phyloP scores from a whole-genome alignment of 768 basidiomycete species.

The Lentinula edodes region DNA sequence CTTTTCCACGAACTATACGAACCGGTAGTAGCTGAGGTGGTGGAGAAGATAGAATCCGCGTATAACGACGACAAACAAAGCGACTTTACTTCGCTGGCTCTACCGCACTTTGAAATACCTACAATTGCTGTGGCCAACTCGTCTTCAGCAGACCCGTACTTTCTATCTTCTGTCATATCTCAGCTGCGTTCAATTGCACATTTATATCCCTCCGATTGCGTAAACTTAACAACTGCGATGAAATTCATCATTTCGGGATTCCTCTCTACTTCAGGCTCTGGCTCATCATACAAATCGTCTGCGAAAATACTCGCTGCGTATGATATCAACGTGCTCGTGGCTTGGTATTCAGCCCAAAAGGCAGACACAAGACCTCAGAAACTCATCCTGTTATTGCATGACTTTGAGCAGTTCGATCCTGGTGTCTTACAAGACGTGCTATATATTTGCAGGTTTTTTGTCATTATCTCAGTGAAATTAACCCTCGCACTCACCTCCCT shows the following conservation, averaged over 20 bases:
- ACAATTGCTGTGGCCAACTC: conserved; percentile 46
- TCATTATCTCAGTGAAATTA: not conserved
- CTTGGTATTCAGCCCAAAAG: conserved; percentile 46
- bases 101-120: conserved; percentile 59
- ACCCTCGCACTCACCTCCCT: not conserved
- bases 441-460: conserved; percentile 59
- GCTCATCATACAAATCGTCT: conserved; percentile 10
- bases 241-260: conserved; percentile 51
- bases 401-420: conserved; percentile 70
- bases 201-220: conserved; percentile 54
- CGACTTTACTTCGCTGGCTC: conserved; percentile 33
- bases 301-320: conserved; percentile 49
- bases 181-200: conserved; percentile 37
- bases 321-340: conserved; percentile 55
- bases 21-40: conserved; percentile 41
- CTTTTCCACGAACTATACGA: conserved; percentile 43
- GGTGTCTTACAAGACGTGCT: conserved; percentile 62
- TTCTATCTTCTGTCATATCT: conserved; percentile 39
- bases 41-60: conserved; percentile 35
- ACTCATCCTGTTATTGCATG: conserved; percentile 60
- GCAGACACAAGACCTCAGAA: conserved; percentile 12
- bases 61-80: conserved; percentile 25
- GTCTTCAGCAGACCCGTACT: conserved; percentile 31
- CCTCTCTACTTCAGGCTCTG: conserved; percentile 26
- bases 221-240: conserved; percentile 47